Conservation (phyloP, 495 filamentous ascomycete genomes). For the Gamarada debralockiae region DNA sequence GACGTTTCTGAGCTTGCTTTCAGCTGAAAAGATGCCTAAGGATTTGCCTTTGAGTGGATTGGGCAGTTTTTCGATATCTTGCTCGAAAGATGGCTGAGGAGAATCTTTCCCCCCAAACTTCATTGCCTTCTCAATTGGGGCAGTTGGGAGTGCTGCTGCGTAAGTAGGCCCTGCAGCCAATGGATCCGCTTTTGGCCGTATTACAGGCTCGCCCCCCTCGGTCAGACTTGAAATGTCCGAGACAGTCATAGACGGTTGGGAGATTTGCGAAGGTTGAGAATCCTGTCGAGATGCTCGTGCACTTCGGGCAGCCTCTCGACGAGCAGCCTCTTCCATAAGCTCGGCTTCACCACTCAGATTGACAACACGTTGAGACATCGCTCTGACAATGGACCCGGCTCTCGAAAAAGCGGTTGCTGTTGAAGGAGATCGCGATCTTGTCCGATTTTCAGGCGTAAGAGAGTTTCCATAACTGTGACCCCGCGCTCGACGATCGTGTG, state of each 20-base stretch:
- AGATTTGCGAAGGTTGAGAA: conserved; percentile 8
- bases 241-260: too few relatives aligned
- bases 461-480: conserved; percentile 45
- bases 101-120: conserved; percentile 13
- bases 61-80: conserved; percentile 15
- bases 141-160: conserved; percentile 7
- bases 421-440: conserved; percentile 55
- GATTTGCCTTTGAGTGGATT: conserved; percentile 88
- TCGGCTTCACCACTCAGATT: conserved; percentile 87
- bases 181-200: conserved; percentile 20
- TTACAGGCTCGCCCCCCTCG: conserved; percentile 16
- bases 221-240: conserved; percentile 12
- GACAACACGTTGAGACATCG: conserved; percentile 96
- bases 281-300: neutral
- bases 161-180: conserved; percentile 16
- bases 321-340: conserved; percentile 26
- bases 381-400: conserved; percentile 89
- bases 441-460: conserved; percentile 38
- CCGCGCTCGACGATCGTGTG: conserved; percentile 35
- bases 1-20: conserved; percentile 66
- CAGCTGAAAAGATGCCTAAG: conserved; percentile 78
- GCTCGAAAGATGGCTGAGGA: conserved; percentile 7
- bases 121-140: conserved; percentile 23
- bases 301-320: conserved; percentile 17
- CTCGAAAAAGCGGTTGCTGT: conserved; percentile 54